Conservation (phyloP, 257 asterid genomes). For the Eucommia ulmoides region DNA sequence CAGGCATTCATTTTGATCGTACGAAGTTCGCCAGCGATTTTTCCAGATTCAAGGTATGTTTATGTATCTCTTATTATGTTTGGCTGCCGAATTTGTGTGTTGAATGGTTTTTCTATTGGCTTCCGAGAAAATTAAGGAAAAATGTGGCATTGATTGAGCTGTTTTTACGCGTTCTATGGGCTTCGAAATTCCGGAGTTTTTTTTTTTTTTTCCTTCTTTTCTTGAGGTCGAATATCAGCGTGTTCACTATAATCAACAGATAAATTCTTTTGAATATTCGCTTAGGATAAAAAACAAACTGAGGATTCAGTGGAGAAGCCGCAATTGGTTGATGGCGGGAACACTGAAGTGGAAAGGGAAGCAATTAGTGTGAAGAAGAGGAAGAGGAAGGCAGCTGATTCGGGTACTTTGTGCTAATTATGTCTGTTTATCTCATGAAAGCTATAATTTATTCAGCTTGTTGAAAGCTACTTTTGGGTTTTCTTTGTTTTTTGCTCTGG, state of each 20-base stretch:
- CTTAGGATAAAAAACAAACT: conserved; percentile 32
- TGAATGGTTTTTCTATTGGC: too few relatives aligned
- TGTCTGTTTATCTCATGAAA: not conserved
- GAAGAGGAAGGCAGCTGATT: conserved; percentile 42
- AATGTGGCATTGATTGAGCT: too few relatives aligned
- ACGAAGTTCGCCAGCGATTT: conserved; percentile 50
- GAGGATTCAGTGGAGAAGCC: conserved; percentile 24
- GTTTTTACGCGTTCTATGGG: not conserved
- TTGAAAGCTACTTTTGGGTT: not conserved
- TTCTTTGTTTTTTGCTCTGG: conserved; percentile 5
- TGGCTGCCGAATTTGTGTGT: too few relatives aligned
- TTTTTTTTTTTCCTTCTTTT: not conserved
- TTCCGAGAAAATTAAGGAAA: too few relatives aligned
- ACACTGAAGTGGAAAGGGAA: conserved; percentile 15
- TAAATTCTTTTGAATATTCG: not conserved
- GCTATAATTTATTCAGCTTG: too few relatives aligned
- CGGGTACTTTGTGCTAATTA: conserved; percentile 25
- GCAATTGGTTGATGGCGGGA: conserved; percentile 22
- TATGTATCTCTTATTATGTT: not conserved
- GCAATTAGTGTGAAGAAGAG: conserved; percentile 37
- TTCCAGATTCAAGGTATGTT: conserved; percentile 51
- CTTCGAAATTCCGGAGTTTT: not conserved
- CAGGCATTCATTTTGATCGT: conserved; percentile 61
- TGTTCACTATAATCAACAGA: too few relatives aligned
- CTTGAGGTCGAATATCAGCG: too few relatives aligned